Conservation (phyloP, 805 yeast genomes). For the Metschnikowia baotianmanensis region DNA sequence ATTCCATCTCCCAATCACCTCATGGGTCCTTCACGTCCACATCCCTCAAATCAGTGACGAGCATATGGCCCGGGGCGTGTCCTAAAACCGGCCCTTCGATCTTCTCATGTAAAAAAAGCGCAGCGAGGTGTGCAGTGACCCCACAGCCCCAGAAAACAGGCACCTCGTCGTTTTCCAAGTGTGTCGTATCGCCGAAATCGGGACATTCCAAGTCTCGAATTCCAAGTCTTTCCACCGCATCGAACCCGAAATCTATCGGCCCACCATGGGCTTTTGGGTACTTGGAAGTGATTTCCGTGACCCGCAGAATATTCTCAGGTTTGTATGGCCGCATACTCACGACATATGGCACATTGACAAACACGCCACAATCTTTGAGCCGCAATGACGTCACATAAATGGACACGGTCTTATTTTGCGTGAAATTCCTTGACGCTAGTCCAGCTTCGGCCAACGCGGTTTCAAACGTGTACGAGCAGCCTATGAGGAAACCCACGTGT, state of each 20-base stretch:
- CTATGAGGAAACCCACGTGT: slow-evolving; percentile 42
- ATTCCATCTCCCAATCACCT: too few species aligned
- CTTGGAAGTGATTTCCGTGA: slow-evolving; percentile 28
- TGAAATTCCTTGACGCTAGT: slow-evolving; percentile 26
- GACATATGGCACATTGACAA: slow-evolving; percentile 30
- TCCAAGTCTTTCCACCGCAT: slow-evolving; percentile 34
- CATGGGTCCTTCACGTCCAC: slow-evolving; percentile 18
- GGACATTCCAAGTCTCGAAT: slow-evolving; percentile 30
- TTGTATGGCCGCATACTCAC: slow-evolving; percentile 45
- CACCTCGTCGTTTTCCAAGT: slow-evolving; percentile 30
- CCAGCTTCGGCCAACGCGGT: slow-evolving; percentile 29
- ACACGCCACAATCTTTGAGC: slow-evolving; percentile 29
- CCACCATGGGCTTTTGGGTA: slow-evolving; percentile 38
- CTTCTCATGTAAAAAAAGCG: slow-evolving; percentile 23
- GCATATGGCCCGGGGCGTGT: slow-evolving; percentile 38
- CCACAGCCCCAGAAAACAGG: slow-evolving; percentile 49
- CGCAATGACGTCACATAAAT: slow-evolving; percentile 12
- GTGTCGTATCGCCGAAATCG: slow-evolving; percentile 36
- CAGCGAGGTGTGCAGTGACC: slow-evolving; percentile 40
- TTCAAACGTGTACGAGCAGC: slow-evolving; percentile 44
- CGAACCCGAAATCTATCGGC: slow-evolving; percentile 43
- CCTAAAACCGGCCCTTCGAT: slow-evolving; percentile 31
- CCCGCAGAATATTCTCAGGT: slow-evolving; percentile 24
- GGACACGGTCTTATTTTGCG: slow-evolving; percentile 11
- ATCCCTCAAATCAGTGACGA: slow-evolving; percentile 31